These are phyloP conservation scores for Solanum ossicruentum DNA, from an alignment of 257 asterid genomes.

Conservation along the genomic window DNA sequence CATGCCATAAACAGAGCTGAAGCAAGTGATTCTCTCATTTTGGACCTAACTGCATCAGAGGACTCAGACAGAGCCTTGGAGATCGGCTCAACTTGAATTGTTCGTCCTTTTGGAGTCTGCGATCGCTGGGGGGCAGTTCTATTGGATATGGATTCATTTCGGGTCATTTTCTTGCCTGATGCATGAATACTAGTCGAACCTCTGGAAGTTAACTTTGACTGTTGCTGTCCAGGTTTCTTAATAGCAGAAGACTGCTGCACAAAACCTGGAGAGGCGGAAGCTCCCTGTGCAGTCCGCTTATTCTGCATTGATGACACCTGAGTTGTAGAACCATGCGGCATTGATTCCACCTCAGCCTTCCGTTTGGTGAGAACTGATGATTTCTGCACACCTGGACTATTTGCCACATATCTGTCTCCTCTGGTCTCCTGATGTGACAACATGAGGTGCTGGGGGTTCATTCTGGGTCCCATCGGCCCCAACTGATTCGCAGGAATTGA, in stretches of 20 bases:
- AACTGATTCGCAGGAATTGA: constrained; percentile 8
- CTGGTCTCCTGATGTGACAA: constrained; percentile 17
- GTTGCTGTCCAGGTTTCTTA: constrained; percentile 26
- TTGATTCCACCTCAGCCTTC: constrained; percentile 55
- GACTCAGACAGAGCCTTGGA: constrained; percentile 46
- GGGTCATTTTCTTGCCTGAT: constrained; percentile 33
- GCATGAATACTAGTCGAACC: constrained; percentile 14
- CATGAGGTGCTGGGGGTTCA: constrained; percentile 21
- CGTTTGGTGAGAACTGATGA: constrained; percentile 45
- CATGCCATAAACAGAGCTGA: constrained; percentile 58
- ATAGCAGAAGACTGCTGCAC: constrained; percentile 20
- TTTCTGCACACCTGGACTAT: constrained; percentile 21
- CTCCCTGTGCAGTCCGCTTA: constrained; percentile 41
- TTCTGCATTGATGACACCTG: constrained; percentile 29
- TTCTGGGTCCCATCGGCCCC: constrained; percentile 14
- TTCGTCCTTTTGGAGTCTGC: constrained; percentile 51
- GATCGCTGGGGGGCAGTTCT: constrained; percentile 49
- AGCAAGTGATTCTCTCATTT: constrained; percentile 87
- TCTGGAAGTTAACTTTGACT: constrained; percentile 26
- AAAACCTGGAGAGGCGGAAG: constrained; percentile 12
- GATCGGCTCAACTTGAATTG: constrained; percentile 32
- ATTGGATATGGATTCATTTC: constrained; percentile 44
- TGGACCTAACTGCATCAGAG: constrained; percentile 66
- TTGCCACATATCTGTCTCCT: constrained; percentile 8
- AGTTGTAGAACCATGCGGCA: constrained; percentile 13